Evolutionary conservation across 345 rosid genomes (phyloP).

Genomic region (Brassica incana): DNA sequence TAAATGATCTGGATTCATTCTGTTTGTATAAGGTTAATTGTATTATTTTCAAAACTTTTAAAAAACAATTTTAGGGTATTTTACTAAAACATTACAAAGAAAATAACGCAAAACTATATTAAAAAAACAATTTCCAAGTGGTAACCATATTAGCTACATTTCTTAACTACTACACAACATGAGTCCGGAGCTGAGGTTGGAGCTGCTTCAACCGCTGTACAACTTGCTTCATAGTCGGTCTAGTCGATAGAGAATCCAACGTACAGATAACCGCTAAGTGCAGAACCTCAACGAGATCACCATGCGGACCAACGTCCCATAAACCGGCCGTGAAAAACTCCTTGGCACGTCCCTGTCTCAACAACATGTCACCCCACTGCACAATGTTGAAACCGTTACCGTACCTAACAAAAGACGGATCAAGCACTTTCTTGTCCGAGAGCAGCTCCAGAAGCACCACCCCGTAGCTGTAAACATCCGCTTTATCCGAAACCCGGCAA

Average conservation of each 20-base stretch:
- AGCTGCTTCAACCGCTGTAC: neutral
- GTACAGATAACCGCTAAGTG: neutral
- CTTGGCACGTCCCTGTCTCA: too few relatives aligned
- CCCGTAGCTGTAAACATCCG: neutral
- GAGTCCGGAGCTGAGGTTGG: neutral
- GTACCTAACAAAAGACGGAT: neutral
- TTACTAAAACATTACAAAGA: neutral
- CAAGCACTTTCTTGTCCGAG: neutral
- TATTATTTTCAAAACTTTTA: too few relatives aligned
- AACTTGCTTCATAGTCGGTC: neutral
- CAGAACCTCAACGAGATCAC: neutral
- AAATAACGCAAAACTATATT: neutral
- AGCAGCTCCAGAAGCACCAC: neutral
- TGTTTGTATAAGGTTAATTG: too few relatives aligned
- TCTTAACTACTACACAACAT: neutral
- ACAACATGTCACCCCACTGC: too few relatives aligned
- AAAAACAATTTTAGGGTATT: too few relatives aligned
- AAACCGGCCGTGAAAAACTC: neutral
- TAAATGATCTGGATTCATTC: too few relatives aligned
- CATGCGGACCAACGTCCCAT: neutral
- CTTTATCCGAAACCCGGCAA: neutral
- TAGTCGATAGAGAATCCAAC: neutral
- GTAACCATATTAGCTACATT: neutral
- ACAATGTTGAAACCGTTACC: neutral
- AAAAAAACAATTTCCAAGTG: neutral